Base-by-base conservation (phyloP, 305 asterid species). In the Fraxinus sp. region DNA sequence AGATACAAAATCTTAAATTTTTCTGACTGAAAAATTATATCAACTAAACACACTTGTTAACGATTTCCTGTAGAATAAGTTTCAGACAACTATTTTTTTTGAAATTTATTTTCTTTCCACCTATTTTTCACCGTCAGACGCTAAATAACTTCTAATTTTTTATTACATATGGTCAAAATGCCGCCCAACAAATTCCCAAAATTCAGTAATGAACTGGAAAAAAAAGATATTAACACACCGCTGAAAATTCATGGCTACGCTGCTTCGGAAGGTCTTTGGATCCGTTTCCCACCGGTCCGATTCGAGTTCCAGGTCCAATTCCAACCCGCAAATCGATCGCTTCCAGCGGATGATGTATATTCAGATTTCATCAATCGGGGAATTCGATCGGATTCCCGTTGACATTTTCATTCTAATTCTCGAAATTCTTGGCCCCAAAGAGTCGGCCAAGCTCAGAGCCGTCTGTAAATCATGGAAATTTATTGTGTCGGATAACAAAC, bases 381-480 rank as follows among this genome's bases (percentile, higher is more conserved):
- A 91, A 2, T 96, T 96, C 41, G 98, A 94, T 84, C 93, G 89
- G 86, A 84, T 94, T 77, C 99, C 99, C 2, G 70, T 90, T 37
- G 99, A 96, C 84, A 89, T 96, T 14, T 88, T 94, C 36, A 55
- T 89, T 84, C 93, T 82, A 84, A 92, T 96, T 57, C 87, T 96
- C 43, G 93, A 82, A 82, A 70, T 90, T 41, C 84, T 96, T 33
- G 99, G 97, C 18, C 99, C 97, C 0, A 91, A 86, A 55, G 98
- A 96, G 81, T 81, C 98, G n/a, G 97, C 96, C 0, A 89, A 90
- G 79, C 86, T 94, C 33, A 83, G 88, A 78, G 90, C 91, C 11
- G 99, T 96, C 10, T 96, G 99, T 81, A 96, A 89, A 86, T 83
- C 92, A 55, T 94, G 96, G 97, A 93, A 90, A 32, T 90, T 82